Conservation (phyloP, 768 basidiomycete genomes). For the Pleurotus cornucopiae region DNA sequence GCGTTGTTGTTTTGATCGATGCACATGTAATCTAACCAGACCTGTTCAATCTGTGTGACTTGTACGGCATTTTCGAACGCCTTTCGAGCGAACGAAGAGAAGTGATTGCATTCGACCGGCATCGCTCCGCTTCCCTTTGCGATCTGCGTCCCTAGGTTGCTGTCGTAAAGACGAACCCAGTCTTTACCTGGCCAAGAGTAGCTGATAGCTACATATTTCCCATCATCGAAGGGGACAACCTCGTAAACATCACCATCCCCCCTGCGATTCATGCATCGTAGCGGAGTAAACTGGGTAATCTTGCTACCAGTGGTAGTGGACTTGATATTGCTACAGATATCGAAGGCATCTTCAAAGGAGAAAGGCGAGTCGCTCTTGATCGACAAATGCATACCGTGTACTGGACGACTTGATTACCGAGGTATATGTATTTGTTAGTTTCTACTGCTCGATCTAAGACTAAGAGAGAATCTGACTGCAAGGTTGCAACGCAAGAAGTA, state of each 20-base stretch:
- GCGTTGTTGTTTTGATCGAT: neutral
- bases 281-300: neutral
- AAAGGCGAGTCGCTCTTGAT: too few species aligned
- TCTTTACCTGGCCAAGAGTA: slow-evolving; percentile 3
- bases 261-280: neutral
- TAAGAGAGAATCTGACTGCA: too few species aligned
- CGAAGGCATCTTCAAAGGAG: too few species aligned
- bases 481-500: too few species aligned
- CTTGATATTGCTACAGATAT: too few species aligned
- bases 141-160: neutral
- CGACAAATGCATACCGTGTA: too few species aligned
- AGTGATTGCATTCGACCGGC: neutral
- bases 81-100: slow-evolving; percentile 1
- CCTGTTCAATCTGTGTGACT: neutral
- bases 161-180: slow-evolving; percentile 2
- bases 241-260: neutral
- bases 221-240: neutral
- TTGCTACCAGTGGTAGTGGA: too few species aligned
- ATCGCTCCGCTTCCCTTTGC: neutral
- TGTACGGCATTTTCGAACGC: neutral
- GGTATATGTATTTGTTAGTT: too few species aligned
- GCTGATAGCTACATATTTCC: slow-evolving; percentile 2
- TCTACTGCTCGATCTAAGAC: too few species aligned
- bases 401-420: too few species aligned
- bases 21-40: slow-evolving; percentile 4